phyloP scores from a whole-genome alignment of 2,329 filamentous ascomycete species.

The Ampelomyces quisqualis region DNA sequence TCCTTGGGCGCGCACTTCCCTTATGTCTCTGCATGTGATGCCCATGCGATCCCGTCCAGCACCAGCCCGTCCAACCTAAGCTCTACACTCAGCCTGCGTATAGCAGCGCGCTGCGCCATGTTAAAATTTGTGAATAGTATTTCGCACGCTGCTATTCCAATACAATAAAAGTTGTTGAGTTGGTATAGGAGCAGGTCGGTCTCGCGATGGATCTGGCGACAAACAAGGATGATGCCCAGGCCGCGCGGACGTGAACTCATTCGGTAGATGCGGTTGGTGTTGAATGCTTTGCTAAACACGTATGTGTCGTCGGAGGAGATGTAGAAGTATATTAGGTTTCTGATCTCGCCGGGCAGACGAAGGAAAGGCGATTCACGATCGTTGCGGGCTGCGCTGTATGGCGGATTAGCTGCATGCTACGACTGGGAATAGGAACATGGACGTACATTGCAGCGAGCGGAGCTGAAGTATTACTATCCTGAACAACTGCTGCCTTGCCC shows the following conservation, averaged over 20 bases:
- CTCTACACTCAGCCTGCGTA: no score
- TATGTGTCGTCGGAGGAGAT: not conserved
- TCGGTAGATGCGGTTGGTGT: not conserved
- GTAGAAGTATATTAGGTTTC: conserved; percentile 3
- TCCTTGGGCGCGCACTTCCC: no score
- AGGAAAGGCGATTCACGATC: not conserved
- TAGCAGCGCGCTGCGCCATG: not conserved
- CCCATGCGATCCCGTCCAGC: no score
- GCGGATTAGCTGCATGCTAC: not conserved
- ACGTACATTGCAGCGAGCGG: not conserved
- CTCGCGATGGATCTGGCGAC: conserved; percentile 13
- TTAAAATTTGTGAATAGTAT: not conserved
- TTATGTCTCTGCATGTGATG: no score
- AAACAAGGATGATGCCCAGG: conserved; percentile 8
- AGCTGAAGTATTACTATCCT: not conserved
- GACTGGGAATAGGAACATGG: not conserved
- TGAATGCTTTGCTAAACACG: not conserved
- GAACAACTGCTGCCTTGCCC: no score
- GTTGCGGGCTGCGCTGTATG: not conserved
- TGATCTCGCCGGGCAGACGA: conserved; percentile 1
- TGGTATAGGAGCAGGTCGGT: conserved; percentile 1
- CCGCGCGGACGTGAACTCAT: not conserved
- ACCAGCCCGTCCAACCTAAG: no score
- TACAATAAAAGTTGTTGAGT: conserved; percentile 8
- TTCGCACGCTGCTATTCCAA: not conserved